These are phyloP conservation scores for Dendrothele bispora DNA, from an alignment of 768 basidiomycete species.

Conservation along the genomic window DNA sequence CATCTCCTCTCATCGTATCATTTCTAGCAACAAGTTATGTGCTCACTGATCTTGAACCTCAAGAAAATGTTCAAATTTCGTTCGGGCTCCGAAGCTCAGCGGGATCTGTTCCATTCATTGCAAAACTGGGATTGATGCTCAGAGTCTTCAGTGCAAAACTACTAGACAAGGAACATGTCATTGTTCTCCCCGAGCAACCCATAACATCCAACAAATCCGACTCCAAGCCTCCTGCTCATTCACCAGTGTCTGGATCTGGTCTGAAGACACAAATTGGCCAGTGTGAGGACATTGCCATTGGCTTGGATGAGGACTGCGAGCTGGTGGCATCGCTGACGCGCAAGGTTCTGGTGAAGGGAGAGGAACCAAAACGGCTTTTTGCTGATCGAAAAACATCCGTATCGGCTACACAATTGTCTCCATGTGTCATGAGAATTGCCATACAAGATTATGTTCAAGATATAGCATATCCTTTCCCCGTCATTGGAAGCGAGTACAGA, in stretches of 20 bases:
- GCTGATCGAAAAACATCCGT: conserved; percentile 10
- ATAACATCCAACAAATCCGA: too few species aligned
- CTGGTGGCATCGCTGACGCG: conserved; percentile 15
- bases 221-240: too few species aligned
- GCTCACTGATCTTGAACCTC: conserved; percentile 18
- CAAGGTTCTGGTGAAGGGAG: conserved; percentile 14
- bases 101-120: conserved; percentile 9
- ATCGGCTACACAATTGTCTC: conserved; percentile 14
- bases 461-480: conserved; percentile 25
- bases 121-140: conserved; percentile 24
- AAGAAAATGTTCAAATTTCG: conserved; percentile 12
- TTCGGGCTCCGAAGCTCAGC: conserved; percentile 23
- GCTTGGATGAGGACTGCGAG: conserved; percentile 27
- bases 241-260: too few species aligned
- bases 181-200: conserved; percentile 20
- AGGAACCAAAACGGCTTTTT: conserved; percentile 13
- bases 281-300: conserved; percentile 12
- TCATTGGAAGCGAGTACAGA: conserved; percentile 19
- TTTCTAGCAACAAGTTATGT: conserved; percentile 26
- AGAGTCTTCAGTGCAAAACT: conserved; percentile 26
- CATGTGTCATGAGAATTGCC: conserved; percentile 19
- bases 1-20: conserved; percentile 24
- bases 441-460: conserved; percentile 14
- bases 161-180: conserved; percentile 26
- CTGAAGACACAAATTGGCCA: conserved; percentile 18